Conservation (phyloP, 768 basidiomycete genomes). For the Heimioporus sp. region DNA sequence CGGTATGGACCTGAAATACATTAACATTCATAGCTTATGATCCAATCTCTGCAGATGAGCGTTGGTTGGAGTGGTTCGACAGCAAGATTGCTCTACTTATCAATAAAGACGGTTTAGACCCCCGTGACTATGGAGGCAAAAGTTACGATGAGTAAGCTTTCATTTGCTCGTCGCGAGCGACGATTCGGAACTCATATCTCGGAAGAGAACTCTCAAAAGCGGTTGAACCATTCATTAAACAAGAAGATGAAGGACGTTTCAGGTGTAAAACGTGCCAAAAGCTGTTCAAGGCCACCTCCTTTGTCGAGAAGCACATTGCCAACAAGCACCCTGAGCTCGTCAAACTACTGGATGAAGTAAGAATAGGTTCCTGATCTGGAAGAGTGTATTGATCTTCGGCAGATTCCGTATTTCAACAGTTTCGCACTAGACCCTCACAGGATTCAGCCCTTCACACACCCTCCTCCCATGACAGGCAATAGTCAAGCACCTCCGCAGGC, state of each 20-base stretch:
- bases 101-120: slow-evolving; percentile 76
- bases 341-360: slow-evolving; percentile 81
- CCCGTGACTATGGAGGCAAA: slow-evolving; percentile 87
- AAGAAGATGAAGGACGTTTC: slow-evolving; percentile 96
- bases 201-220: slow-evolving; percentile 77
- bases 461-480: slow-evolving; percentile 66
- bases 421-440: slow-evolving; percentile 96
- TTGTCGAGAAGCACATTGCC: slow-evolving; percentile 95
- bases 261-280: slow-evolving; percentile 96
- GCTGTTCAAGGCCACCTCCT: slow-evolving; percentile 95
- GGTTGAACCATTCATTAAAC: slow-evolving; percentile 80
- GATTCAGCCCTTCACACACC: slow-evolving; percentile 81
- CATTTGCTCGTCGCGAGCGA: slow-evolving; percentile 6
- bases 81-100: slow-evolving; percentile 80
- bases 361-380: slow-evolving; percentile 18
- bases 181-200: slow-evolving; percentile 13
- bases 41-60: slow-evolving; percentile 56
- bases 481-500: slow-evolving; percentile 81
- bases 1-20: slow-evolving; percentile 42
- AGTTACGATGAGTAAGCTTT: slow-evolving; percentile 79
- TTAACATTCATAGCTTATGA: slow-evolving; percentile 10
- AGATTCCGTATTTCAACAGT: slow-evolving; percentile 92
- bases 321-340: slow-evolving; percentile 92
- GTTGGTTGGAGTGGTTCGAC: slow-evolving; percentile 90
- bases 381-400: slow-evolving; percentile 18